Evolutionary conservation across 2,329 filamentous ascomycete species (phyloP).

Genomic region (Sarocladium strictum): DNA sequence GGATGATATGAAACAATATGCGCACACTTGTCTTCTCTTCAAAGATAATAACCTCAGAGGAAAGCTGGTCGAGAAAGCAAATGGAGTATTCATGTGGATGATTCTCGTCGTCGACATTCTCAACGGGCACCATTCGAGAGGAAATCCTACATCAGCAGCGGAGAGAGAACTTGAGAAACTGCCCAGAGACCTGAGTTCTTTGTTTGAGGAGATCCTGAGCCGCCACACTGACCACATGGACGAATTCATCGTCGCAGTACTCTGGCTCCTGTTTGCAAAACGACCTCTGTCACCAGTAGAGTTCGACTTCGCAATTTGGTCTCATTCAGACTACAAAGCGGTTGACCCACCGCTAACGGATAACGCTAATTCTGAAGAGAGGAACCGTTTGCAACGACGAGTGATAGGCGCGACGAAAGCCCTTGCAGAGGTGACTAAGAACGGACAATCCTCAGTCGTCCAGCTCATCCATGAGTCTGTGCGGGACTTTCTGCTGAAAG

Average conservation of each 20-base stretch:
- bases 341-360: no score
- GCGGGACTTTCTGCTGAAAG: constrained; percentile 37
- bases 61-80: constrained; percentile 28
- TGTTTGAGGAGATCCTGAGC: constrained; percentile 45
- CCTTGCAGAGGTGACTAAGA: constrained; percentile 35
- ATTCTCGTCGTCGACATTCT: constrained; percentile 34
- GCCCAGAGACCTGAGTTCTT: constrained; percentile 32
- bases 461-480: constrained; percentile 52
- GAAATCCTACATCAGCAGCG: neutral
- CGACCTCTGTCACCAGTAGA: constrained; percentile 35
- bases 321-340: no score
- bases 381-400: constrained; percentile 16
- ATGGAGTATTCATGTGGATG: constrained; percentile 38
- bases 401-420: constrained; percentile 43
- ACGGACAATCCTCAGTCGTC: constrained; percentile 22
- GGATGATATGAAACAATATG: constrained; percentile 28
- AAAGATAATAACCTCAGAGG: neutral
- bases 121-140: constrained; percentile 26
- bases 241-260: constrained; percentile 36
- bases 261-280: constrained; percentile 45
- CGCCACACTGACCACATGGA: constrained; percentile 25
- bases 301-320: constrained; percentile 35
- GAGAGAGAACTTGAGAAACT: constrained; percentile 25
- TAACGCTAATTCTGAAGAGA: neutral
- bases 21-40: constrained; percentile 10